Evolutionary conservation across 2,329 filamentous ascomycete genomes (phyloP), one percentile per base, ranked within the genome.

Genomic region (Colletotrichum euphorbiae): DNA sequence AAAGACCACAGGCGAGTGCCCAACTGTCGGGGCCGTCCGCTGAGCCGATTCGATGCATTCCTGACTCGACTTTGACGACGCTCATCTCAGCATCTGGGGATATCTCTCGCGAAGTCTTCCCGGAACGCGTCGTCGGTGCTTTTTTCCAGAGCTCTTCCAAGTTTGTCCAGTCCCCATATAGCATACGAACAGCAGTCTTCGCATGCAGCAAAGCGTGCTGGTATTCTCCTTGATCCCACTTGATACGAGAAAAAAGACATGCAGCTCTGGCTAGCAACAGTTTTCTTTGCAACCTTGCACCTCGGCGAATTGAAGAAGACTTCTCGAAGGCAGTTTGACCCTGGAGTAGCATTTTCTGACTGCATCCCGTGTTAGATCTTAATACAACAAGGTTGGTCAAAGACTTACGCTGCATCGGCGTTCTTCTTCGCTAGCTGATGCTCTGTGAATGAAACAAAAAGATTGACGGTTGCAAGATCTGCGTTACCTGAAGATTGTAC

Each of bases 1-100:
- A 90, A 19, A 98, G 84, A 1, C 91, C 89, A 31, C 89, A 87
- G 7, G 96, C 89, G 19, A 97, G 83, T 6, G 86, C 84, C 95
- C 95, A 98, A 73, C 95, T 94, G 2, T 87, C 85, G 1, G 93
- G 89, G 1, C 81, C 58, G 40, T 69, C 70, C 5, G 68, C 57
- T n/a, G 66, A 19, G 5, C 89, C 89, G 62, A 84, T 84, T 24
- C 81, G 75, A 4, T 69, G 73, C 6, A 71, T 65, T 4, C 73
- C 66, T 17, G 69, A 11, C 11, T 54, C 31, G 19, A 11, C 28
- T 17, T 42, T 52, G 40, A 42, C 17, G 28, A 65, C 28, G 21
- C 51, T 65, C 15, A 62, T 55, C 31, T 60, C 62, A 17, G 62
- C 40, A 51, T 68, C 54, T 21, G 46, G 46, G 6, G 67, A 52